Conservation (phyloP, 495 filamentous ascomycete species). For the Xylaria telfairii region DNA sequence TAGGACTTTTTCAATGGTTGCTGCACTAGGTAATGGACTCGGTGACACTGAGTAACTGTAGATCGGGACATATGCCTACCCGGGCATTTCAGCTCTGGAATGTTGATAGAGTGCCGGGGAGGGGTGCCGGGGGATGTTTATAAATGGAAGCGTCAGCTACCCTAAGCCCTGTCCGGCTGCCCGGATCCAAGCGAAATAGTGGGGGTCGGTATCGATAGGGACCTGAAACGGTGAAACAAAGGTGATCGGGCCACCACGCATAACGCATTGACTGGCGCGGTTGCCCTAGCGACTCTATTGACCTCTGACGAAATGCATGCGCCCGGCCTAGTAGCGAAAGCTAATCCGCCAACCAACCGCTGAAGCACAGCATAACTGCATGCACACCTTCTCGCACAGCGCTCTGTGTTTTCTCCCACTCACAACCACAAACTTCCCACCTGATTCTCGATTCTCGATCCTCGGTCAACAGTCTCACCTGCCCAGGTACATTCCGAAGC, state of each 20-base stretch:
- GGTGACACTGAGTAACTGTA: not conserved
- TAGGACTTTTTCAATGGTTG: not conserved
- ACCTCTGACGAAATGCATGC: slow-evolving; percentile 43
- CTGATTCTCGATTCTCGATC: slow-evolving; percentile 24
- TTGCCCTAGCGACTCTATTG: slow-evolving; percentile 43
- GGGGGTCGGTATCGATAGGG: not conserved
- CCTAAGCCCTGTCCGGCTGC: slow-evolving; percentile 16
- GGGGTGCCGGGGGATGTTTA: not conserved
- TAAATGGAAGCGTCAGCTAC: slow-evolving; percentile 3
- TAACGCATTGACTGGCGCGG: slow-evolving; percentile 1
- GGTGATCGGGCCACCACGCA: slow-evolving; percentile 6
- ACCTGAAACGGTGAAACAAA: slow-evolving; percentile 2
- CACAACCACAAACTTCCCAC: slow-evolving; percentile 18
- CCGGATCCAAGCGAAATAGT: slow-evolving; percentile 7
- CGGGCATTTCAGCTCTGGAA: not conserved
- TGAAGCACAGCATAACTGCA: slow-evolving; percentile 21
- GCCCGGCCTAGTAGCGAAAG: slow-evolving; percentile 17
- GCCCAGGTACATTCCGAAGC: slow-evolving; percentile 34
- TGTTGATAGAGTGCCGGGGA: not conserved
- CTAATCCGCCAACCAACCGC: slow-evolving; percentile 32
- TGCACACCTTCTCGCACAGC: not conserved
- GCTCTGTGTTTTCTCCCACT: slow-evolving; percentile 24
- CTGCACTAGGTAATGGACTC: not conserved
- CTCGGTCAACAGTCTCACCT: slow-evolving; percentile 36
- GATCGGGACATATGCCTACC: not conserved